Evolutionary conservation across 2,329 filamentous ascomycete genomes (phyloP), one percentile per base, ranked within the genome.

Genomic region (Fusarium siculi): DNA sequence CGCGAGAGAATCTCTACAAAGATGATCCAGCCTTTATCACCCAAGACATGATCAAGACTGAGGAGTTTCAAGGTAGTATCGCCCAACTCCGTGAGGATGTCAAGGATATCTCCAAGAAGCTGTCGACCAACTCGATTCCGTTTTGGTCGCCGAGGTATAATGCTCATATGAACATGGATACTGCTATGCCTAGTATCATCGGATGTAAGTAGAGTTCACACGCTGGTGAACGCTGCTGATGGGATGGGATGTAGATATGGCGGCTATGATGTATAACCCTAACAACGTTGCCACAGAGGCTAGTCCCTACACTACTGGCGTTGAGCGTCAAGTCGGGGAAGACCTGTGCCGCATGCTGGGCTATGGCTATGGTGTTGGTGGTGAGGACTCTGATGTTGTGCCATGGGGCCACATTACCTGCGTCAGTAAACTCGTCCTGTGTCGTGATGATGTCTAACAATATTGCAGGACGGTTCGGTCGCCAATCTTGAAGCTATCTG

Each of bases 81-180:
- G 28, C 43, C 21, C 19, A 52, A 4, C 56, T 59, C 5, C 25
- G 43, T 21, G 7, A 40, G 12, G 32, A 59, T 15, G 36, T 59
- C 2, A 52, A 59, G 36, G 6, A 25, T 14, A 59, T 59, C 28
- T 59, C 56, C 25, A 40, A 52, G 25, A 59, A 52, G 19, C 1
- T 59, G 21, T 50, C 44, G 2, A 59, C 25, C 9, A 59, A 59
- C 4, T 59, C 56, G 0, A 59, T 59, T 34, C 56, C 56, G 0
- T 59, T 59, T 3, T 59, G 44, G 44, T 59, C 56, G 15, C 56
- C 56, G 1, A 15, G 56, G 0, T 59, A 59, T 10, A 59, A 59
- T 21, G 56, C 44, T 18, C 56, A 59, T 40, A 59, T 52, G 56
- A 59, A 59, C 12, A 59, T 59, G 44, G 56, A 59, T 34, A 40